Conservation (phyloP, 2,329 filamentous ascomycete genomes). For the Raffaelea ambrosiae region DNA sequence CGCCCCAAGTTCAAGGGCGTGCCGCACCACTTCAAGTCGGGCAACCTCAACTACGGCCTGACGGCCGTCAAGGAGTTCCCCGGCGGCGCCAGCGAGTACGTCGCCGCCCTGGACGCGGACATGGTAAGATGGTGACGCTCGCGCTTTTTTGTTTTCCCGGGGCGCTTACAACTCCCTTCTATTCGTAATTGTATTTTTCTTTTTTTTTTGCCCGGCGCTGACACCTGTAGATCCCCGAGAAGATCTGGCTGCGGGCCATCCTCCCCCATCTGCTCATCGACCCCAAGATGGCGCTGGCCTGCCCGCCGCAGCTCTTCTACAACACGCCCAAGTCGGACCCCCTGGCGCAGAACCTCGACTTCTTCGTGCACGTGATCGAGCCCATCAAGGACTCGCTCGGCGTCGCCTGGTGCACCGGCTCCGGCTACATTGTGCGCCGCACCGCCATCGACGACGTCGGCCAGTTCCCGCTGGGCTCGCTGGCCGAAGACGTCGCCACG, state of each 20-base stretch:
- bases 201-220: neutral
- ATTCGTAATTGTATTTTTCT: too few species aligned
- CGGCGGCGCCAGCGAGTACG: conserved; percentile 46
- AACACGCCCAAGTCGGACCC: conserved; percentile 51
- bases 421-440: conserved; percentile 52
- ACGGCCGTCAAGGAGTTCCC: conserved; percentile 40
- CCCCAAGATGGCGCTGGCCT: conserved; percentile 48
- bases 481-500: conserved; percentile 53
- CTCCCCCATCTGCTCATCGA: conserved; percentile 53
- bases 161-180: neutral
- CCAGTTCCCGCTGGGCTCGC: conserved; percentile 50
- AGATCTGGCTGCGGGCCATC: conserved; percentile 48
- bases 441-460: conserved; percentile 52
- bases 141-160: neutral
- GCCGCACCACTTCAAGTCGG: conserved; percentile 54
- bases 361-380: conserved; percentile 47
- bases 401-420: conserved; percentile 57
- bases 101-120: conserved; percentile 58
- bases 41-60: conserved; percentile 54
- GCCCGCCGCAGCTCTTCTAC: conserved; percentile 55
- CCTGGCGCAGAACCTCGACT: conserved; percentile 48
- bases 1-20: conserved; percentile 38
- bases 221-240: conserved; percentile 43
- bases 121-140: conserved; percentile 36
- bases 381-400: conserved; percentile 41